phyloP scores from a whole-genome alignment of 129 eudicot genomes.

The Silybum marianum region DNA sequence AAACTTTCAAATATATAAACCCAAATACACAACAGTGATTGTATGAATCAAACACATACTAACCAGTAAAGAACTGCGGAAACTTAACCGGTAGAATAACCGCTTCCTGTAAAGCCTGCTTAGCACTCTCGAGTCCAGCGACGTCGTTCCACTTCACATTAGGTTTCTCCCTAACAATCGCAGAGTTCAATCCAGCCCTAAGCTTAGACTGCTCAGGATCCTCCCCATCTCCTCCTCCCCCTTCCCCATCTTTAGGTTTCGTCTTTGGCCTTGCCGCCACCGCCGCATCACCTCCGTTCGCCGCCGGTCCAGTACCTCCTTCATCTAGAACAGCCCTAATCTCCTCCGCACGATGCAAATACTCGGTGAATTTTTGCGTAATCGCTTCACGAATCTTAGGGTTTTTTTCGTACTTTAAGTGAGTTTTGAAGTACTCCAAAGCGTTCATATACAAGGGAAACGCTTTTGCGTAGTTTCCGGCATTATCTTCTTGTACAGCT shows the following conservation, averaged over 20 bases:
- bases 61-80: conserved; percentile 93
- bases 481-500: conserved; percentile 86
- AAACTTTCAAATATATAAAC: neutral
- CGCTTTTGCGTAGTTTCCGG: conserved; percentile 83
- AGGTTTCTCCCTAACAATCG: conserved; percentile 85
- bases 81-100: conserved; percentile 91
- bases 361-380: conserved; percentile 89
- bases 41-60: neutral
- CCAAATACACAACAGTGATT: neutral
- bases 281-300: conserved; percentile 71
- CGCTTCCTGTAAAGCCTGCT: conserved; percentile 91
- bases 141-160: conserved; percentile 95
- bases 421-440: conserved; percentile 85
- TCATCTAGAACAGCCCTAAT: conserved; percentile 82
- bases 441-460: conserved; percentile 91
- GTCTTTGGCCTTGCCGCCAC: conserved; percentile 74
- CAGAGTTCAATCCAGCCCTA: conserved; percentile 79
- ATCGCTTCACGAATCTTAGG: conserved; percentile 89
- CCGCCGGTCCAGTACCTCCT: conserved; percentile 61
- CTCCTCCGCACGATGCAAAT: conserved; percentile 90
- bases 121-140: conserved; percentile 93
- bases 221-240: conserved; percentile 66
- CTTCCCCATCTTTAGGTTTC: conserved; percentile 67
- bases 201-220: conserved; percentile 77
- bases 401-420: conserved; percentile 87